These are phyloP conservation scores for Microsporum audouinii DNA, from an alignment of 2,329 filamentous ascomycete genomes.

Conservation along the genomic window DNA sequence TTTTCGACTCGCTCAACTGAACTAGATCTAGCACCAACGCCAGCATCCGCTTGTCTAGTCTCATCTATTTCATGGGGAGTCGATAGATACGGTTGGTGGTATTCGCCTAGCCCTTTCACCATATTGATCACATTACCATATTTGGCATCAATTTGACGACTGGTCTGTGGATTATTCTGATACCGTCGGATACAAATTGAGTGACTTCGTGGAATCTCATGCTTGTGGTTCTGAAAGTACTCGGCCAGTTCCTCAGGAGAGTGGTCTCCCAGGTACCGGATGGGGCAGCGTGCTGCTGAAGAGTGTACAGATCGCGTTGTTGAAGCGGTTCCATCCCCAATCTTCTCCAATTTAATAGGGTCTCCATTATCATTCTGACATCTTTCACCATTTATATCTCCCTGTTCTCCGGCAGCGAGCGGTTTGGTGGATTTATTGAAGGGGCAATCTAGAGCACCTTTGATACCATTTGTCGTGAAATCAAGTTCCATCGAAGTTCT, in stretches of 20 bases:
- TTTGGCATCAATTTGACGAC: conserved; percentile 82
- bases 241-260: conserved; percentile 85
- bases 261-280: conserved; percentile 83
- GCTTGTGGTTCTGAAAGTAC: conserved; percentile 91
- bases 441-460: conserved; percentile 68
- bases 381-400: conserved; percentile 31
- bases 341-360: conserved; percentile 40
- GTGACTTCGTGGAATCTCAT: conserved; percentile 86
- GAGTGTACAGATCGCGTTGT: conserved; percentile 28
- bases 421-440: conserved; percentile 47
- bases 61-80: conserved; percentile 33
- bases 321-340: conserved; percentile 35
- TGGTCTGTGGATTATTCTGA: conserved; percentile 73
- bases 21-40: conserved; percentile 25
- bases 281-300: conserved; percentile 65
- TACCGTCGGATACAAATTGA: conserved; percentile 85
- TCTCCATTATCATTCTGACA: conserved; percentile 48
- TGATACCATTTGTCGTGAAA: conserved; percentile 76
- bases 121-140: conserved; percentile 87
- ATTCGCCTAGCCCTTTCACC: conserved; percentile 79
- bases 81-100: conserved; percentile 79
- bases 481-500: conserved; percentile 69
- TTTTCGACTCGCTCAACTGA: conserved; percentile 66
- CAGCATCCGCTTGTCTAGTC: conserved; percentile 24
- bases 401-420: conserved; percentile 29